Evolutionary conservation across 2,329 filamentous ascomycete genomes (phyloP).

Genomic region (Lasiodiplodia gonubiensis): DNA sequence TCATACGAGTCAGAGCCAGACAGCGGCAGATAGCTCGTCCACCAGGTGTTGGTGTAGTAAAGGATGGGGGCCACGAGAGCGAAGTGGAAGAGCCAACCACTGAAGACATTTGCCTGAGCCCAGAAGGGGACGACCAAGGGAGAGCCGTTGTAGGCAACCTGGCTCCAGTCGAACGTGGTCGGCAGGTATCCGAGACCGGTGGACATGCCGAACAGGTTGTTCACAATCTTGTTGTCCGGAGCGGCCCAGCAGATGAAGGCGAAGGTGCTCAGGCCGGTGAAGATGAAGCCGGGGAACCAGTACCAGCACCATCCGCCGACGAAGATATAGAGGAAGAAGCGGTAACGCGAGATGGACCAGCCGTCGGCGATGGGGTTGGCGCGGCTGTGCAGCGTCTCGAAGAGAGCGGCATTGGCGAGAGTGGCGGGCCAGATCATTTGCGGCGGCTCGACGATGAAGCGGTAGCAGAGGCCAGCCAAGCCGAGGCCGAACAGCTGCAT

Average conservation of each 20-base stretch:
- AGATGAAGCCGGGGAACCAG: conserved; percentile 38
- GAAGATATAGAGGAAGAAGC: conserved; percentile 36
- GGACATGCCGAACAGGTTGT: conserved; percentile 38
- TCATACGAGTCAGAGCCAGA: conserved; percentile 58
- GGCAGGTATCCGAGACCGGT: conserved; percentile 37
- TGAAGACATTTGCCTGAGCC: conserved; percentile 51
- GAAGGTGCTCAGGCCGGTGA: conserved; percentile 35
- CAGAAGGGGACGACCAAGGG: conserved; percentile 43
- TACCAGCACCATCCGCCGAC: conserved; percentile 36
- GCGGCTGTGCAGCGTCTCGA: conserved; percentile 38
- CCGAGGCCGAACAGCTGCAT: conserved; percentile 64
- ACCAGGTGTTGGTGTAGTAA: conserved; percentile 61
- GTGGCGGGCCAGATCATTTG: conserved; percentile 38
- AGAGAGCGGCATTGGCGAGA: conserved; percentile 35
- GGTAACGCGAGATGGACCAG: conserved; percentile 36
- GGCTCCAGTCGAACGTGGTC: conserved; percentile 39
- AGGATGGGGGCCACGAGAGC: conserved; percentile 45
- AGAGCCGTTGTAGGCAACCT: conserved; percentile 30
- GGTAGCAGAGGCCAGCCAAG: conserved; percentile 35
- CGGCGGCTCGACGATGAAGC: conserved; percentile 37
- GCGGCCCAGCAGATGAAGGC: conserved; percentile 38
- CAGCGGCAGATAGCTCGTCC: conserved; percentile 34
- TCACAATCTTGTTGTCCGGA: conserved; percentile 37
- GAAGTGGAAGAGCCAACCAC: conserved; percentile 48
- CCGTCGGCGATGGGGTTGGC: conserved; percentile 44